Percentiles rank a stretch among this genome's conserved stretches.
phyloP scores from a whole-genome alignment of 1,139 yeast genomes.

The Yamadazyma mexicana region DNA sequence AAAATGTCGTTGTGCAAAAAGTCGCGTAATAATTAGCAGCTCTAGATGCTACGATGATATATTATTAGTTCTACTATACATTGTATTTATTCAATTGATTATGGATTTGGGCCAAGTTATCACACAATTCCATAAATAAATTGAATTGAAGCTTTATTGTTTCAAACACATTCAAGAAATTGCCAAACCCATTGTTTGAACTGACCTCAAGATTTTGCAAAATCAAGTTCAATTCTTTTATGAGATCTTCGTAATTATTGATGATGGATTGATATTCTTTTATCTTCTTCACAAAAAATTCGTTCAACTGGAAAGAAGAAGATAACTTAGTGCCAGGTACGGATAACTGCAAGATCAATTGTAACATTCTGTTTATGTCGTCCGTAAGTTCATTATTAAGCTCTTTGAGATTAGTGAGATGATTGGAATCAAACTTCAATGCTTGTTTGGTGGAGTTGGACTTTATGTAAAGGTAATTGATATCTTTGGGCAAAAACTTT shows the following conservation, averaged over 20 bases:
- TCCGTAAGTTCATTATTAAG: conserved; percentile 61
- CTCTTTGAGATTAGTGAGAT: conserved; percentile 34
- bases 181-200: conserved; percentile 49
- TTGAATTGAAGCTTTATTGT: conserved; percentile 81
- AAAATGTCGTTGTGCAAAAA: neutral
- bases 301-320: conserved; percentile 50
- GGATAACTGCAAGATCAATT: conserved; percentile 63
- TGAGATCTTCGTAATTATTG: conserved; percentile 71
- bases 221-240: conserved; percentile 65
- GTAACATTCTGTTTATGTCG: conserved; percentile 68
- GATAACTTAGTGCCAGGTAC: conserved; percentile 68
- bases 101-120: conserved; percentile 85
- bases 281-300: conserved; percentile 53
- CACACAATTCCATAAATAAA: conserved; percentile 88
- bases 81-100: conserved; percentile 43
- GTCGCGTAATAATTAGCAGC: neutral
- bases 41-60: neutral
- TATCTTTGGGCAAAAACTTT: conserved; percentile 82
- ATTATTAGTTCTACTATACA: conserved; percentile 6
- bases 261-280: conserved; percentile 66
- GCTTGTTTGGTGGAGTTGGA: conserved; percentile 69
- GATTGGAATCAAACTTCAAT: conserved; percentile 44
- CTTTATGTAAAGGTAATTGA: conserved; percentile 65
- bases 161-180: conserved; percentile 55
- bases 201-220: conserved; percentile 44